These are phyloP conservation scores for Lolium multiflorum DNA, from an alignment of 176 grass and related monocot genomes.

Conservation along the genomic window DNA sequence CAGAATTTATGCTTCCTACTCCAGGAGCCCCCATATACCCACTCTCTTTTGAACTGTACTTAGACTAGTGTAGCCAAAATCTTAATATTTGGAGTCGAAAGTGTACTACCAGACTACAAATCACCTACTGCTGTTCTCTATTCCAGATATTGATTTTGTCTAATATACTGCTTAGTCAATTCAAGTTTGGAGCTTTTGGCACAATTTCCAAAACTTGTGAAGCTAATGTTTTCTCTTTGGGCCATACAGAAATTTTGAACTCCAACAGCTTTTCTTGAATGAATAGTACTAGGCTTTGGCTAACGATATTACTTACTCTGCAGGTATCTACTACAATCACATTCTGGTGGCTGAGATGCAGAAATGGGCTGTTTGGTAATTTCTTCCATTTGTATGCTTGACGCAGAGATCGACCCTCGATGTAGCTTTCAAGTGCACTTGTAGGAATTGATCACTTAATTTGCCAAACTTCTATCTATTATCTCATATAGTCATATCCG, in stretches of 20 bases:
- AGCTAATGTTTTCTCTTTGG: neutral
- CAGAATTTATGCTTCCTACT: neutral
- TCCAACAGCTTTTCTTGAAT: too few relatives aligned
- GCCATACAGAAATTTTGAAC: neutral
- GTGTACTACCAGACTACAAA: too few relatives aligned
- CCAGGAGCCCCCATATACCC: neutral
- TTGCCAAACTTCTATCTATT: neutral
- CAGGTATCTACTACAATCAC: neutral
- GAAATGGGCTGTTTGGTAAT: neutral
- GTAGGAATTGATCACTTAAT: neutral
- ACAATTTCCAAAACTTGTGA: neutral
- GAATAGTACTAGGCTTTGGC: neutral
- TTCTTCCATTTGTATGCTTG: neutral
- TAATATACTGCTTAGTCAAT: too few relatives aligned
- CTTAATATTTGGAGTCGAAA: too few relatives aligned
- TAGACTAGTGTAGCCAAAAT: neutral
- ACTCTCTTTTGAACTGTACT: neutral
- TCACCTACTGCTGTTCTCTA: too few relatives aligned
- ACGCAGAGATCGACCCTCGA: neutral
- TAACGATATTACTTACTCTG: too few relatives aligned
- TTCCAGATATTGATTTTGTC: too few relatives aligned
- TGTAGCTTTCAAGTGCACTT: neutral
- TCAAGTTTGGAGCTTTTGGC: too few relatives aligned
- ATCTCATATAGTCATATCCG: too few relatives aligned
- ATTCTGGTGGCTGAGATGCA: neutral